Base-by-base conservation (phyloP, 345 rosid genomes). In the Corchorus capsularis region DNA sequence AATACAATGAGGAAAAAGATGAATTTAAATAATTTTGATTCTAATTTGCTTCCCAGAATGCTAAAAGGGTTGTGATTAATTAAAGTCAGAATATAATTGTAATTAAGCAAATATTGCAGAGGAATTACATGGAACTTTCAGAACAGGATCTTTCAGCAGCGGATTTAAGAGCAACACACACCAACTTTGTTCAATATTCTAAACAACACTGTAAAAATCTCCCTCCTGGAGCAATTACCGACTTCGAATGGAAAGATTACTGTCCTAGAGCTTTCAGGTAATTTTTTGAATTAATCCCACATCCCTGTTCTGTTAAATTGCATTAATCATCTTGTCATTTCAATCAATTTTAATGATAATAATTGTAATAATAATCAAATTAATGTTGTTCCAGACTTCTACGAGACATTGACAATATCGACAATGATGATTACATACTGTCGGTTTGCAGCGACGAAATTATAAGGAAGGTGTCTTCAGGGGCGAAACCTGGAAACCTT, bases 201-300 rank as follows among this genome's bases (percentile, higher is more conserved):
- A 66, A 66, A 1, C 71, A 60, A 35, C 80, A 79, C 56, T 57
- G 78, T 8, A 67, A 77, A 53, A 75, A 79, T 70, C 69, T 75
- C 54, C 89, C 85, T 1, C 79, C 83, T 0, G 80, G 82, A 45
- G 59, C 75, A 9, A 27, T 80, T 70, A 81, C 85, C 39, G 84
- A 87, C 45, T 84, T 86, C 62, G 84, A 71, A 76, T 83, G 89
- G 86, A 87, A 82, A 13, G 86, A 88, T 81, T 91, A 89, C 55
- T 86, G 82, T 68, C 87, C 96, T 19, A 79, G 78, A 52, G 86
- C 85, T 47, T 91, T 88, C 84, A 86, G 92, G 90, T 89, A 27
- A 56, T 79, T 20, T 77, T 69, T 16, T 41, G 27, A 27, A 12
- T 35, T 20, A 27, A 27, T 49, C 5, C 11, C 15, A n/a, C 41